These are phyloP conservation scores for Mallotus japonicus DNA, from an alignment of 441 rosid genomes.

Conservation along the genomic window DNA sequence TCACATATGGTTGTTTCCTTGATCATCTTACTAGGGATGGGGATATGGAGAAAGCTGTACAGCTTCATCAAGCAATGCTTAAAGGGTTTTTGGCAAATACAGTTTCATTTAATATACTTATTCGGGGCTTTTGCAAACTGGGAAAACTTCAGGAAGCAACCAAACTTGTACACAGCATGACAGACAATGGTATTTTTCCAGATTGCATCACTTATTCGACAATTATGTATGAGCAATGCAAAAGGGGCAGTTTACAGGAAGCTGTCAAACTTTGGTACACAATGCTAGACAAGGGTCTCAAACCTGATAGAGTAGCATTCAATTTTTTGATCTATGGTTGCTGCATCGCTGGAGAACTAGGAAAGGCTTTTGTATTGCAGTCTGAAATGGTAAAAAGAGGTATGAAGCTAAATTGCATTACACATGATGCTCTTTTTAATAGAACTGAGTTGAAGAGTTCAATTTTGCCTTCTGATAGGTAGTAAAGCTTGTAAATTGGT, in stretches of 20 bases:
- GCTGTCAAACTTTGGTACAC: slow-evolving; percentile 66
- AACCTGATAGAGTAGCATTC: slow-evolving; percentile 71
- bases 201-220: slow-evolving; percentile 88
- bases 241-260: slow-evolving; percentile 48
- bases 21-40: slow-evolving; percentile 63
- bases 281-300: slow-evolving; percentile 61
- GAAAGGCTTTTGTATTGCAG: slow-evolving; percentile 59
- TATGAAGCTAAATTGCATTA: slow-evolving; percentile 36
- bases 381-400: slow-evolving; percentile 74
- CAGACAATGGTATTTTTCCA: slow-evolving; percentile 49
- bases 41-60: slow-evolving; percentile 60
- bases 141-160: slow-evolving; percentile 69
- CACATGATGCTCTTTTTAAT: slow-evolving; percentile 25
- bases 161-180: slow-evolving; percentile 56
- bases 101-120: slow-evolving; percentile 65
- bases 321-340: slow-evolving; percentile 64
- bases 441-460: slow-evolving; percentile 23
- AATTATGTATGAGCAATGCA: slow-evolving; percentile 62
- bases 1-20: slow-evolving; percentile 80
- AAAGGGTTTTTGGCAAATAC: slow-evolving; percentile 66
- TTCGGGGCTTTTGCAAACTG: slow-evolving; percentile 72
- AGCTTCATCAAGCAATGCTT: slow-evolving; percentile 63
- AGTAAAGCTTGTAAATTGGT: too few relatives aligned
- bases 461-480: background rate
- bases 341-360: slow-evolving; percentile 55